A percentile compares a stretch with the other conserved stretches of the same genome.
Conservation (phyloP, 257 asterid genomes). For the Nicotiana knightiana region DNA sequence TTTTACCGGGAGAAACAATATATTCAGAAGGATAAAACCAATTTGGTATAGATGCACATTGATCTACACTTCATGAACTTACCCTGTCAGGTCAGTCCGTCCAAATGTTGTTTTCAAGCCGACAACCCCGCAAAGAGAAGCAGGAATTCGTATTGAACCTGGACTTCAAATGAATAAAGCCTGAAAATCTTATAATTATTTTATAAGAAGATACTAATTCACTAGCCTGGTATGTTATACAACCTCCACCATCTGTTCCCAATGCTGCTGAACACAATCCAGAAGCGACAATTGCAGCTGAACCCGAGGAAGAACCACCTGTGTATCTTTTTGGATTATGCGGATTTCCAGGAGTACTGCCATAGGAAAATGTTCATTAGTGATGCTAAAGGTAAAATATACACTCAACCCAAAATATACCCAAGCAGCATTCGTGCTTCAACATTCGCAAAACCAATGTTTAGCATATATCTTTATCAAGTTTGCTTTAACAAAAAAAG, state of each 20-base stretch:
- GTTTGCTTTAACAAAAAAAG: background rate
- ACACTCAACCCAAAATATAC: background rate
- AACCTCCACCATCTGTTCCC: constrained; percentile 99
- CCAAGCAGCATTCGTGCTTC: background rate
- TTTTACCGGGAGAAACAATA: background rate
- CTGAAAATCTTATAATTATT: background rate
- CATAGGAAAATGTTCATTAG: constrained; percentile 2
- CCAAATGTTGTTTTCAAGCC: constrained; percentile 92
- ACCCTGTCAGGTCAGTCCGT: constrained; percentile 82
- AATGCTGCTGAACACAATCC: constrained; percentile 96
- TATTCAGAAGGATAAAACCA: background rate
- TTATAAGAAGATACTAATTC: background rate
- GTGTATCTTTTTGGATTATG: constrained; percentile 93
- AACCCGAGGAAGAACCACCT: constrained; percentile 99
- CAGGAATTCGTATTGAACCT: constrained; percentile 96
- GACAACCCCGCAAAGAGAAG: constrained; percentile 92
- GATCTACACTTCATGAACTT: constrained; percentile 19
- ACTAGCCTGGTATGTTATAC: constrained; percentile 26
- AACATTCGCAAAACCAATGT: background rate
- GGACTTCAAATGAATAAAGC: constrained; percentile 18
- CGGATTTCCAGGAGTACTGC: constrained; percentile 96
- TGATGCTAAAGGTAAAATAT: background rate
- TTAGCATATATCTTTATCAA: background rate
- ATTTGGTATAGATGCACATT: background rate
- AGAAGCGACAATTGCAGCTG: constrained; percentile 94